Evolutionary conservation across 257 asterid genomes (phyloP), one percentile per base, ranked within the genome.

Genomic region (Lithospermum erythrorhizon): DNA sequence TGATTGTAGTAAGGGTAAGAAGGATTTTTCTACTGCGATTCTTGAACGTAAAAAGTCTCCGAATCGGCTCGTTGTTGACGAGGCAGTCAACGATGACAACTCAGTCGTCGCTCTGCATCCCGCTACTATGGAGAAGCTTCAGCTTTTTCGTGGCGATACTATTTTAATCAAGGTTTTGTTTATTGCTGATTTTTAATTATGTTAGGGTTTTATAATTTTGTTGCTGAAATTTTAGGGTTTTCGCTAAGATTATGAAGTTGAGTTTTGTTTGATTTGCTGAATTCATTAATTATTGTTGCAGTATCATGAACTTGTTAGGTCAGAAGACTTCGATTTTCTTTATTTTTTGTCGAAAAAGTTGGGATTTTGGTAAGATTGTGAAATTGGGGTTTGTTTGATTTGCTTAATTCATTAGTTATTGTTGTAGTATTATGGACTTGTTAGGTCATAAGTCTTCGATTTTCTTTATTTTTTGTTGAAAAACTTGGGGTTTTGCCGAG

Each of bases 71-170:
- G 14, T 63, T 13, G 67, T 63, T 25, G 67, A 63, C 29, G 67
- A 63, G 53, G 60, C 67, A 1, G 59, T 63, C 18, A 63, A 63
- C 67, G 67, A 63, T 63, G 67, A 63, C 52, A 63, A 63, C 53
- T 63, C 67, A 25, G 67, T 53, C 30, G 60, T 63, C 59, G 22
- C 67, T 10, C 67, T 63, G 35, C 67, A 63, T 58, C 67, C 67
- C 1, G 51, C 67, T 10, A 63, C 67, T 17, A 53, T 63, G 67
- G 67, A 63, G 37, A 63, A 63, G 60, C 67, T 63, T 27, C 59
- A 63, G 53, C 67, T 63, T 53, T 63, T 63, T 16, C 67, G 67
- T 1, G 67, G 67, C 21, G 67, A 63, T 16, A 63, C 67, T n/a
- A 63, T 63, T 63, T 21, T 63, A 21, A 63, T 63, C 14, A 63